A percentile compares a stretch with the other conserved stretches of the same genome.
These are phyloP conservation scores for Verticillium longisporum DNA, from an alignment of 2,329 filamentous ascomycete genomes.

Conservation along the genomic window DNA sequence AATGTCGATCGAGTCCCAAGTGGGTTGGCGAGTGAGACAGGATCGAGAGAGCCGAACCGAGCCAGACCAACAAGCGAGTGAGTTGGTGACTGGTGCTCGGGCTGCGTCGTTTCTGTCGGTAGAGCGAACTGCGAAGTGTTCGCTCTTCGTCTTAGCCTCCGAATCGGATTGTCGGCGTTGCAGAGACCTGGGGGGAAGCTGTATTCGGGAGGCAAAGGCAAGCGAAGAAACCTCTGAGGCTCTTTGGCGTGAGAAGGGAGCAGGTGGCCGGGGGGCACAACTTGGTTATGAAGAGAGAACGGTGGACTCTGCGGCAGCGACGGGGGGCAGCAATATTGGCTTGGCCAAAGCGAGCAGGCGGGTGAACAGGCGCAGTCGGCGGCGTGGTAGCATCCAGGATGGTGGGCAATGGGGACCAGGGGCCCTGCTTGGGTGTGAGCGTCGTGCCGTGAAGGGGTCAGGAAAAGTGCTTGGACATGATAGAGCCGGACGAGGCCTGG, in stretches of 20 bases:
- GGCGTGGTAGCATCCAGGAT: not conserved
- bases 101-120: not conserved
- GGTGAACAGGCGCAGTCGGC: not conserved
- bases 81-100: not conserved
- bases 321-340: not conserved
- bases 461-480: not conserved
- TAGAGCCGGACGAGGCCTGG: not conserved
- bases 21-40: not conserved
- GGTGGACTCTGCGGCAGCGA: not conserved
- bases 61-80: not conserved
- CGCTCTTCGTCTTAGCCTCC: not conserved
- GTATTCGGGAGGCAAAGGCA: not conserved
- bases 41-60: not conserved
- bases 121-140: not conserved
- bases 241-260: not conserved
- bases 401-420: not conserved
- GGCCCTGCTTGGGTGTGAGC: not conserved
- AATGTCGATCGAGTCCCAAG: not conserved
- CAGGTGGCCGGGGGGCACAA: not conserved
- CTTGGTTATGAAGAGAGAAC: slow-evolving; percentile 1
- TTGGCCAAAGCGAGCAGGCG: not conserved
- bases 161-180: not conserved
- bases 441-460: not conserved
- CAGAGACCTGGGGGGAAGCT: not conserved
- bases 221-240: not conserved